Percentiles rank a stretch among this genome's conserved stretches.
Evolutionary conservation across 169 alveolate genomes (phyloP).

Genomic region (Besnoitia besnoiti): DNA sequence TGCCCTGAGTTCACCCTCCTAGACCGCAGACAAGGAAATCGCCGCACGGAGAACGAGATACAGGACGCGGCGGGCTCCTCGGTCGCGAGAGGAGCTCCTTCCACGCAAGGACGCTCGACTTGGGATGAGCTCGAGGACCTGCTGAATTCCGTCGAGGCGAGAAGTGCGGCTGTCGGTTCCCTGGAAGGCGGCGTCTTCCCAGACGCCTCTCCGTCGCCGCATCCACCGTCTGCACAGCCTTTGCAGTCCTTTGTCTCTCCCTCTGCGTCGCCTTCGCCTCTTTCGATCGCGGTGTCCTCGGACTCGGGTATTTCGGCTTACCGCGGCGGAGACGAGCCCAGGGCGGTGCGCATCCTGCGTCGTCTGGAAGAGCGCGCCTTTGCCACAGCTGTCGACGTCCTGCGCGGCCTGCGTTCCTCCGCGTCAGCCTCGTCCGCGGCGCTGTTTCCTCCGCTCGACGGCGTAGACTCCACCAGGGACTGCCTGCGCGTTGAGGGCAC

Average conservation of each 20-base stretch:
- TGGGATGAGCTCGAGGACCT: neutral
- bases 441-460: no score
- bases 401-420: neutral
- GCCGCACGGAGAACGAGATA: no score
- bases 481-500: neutral
- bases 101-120: no score
- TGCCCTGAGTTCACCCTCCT: no score
- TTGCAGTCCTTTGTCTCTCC: neutral
- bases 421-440: no score
- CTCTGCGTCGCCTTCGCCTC: no score
- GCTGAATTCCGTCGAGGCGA: neutral
- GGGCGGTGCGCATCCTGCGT: neutral
- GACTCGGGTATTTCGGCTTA: neutral
- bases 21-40: no score
- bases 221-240: no score
- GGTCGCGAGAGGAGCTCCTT: no score
- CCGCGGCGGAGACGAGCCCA: neutral
- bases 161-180: no score
- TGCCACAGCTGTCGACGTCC: constrained; percentile 24
- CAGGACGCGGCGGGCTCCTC: no score
- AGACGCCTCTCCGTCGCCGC: neutral
- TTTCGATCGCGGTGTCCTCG: neutral
- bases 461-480: neutral
- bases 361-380: constrained; percentile 3
- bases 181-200: neutral